Evolutionary conservation across 805 yeast species (phyloP).

Genomic region (Sungouiozyma ichnusensis): DNA sequence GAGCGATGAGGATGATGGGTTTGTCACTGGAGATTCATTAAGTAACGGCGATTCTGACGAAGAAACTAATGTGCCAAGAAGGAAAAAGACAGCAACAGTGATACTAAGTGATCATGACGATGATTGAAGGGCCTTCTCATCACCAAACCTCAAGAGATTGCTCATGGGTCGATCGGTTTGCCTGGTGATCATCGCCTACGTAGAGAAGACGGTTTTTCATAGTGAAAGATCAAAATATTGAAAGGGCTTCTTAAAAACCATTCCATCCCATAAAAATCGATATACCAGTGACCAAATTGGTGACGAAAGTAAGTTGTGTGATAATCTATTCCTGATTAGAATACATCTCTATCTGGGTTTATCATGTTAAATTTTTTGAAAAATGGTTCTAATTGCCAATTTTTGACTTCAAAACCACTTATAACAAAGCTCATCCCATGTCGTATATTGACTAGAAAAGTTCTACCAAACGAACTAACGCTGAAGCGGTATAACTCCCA

Average conservation of each 20-base stretch:
- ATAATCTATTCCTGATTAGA: no score
- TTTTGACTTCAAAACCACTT: no score
- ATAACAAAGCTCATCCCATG: background rate
- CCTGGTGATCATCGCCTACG: background rate
- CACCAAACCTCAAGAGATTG: no score
- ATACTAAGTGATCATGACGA: constrained; percentile 22
- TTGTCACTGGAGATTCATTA: constrained; percentile 26
- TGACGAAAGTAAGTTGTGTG: no score
- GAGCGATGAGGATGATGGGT: constrained; percentile 23
- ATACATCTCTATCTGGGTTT: no score
- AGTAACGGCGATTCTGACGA: constrained; percentile 30
- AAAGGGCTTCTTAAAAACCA: background rate
- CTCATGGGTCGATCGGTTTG: background rate
- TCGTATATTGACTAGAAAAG: background rate
- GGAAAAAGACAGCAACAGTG: constrained; percentile 15
- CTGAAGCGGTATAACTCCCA: background rate
- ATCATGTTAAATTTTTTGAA: no score
- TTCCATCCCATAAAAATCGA: no score
- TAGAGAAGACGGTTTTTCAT: background rate
- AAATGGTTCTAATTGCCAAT: background rate
- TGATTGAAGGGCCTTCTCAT: no score
- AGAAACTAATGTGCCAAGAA: constrained; percentile 7
- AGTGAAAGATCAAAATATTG: background rate
- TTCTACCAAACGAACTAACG: background rate
- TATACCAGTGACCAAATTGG: no score